A percentile compares a stretch with the other conserved stretches of the same genome.
Conservation (phyloP, 169 alveolate species). For the Perkinsus chesapeaki region DNA sequence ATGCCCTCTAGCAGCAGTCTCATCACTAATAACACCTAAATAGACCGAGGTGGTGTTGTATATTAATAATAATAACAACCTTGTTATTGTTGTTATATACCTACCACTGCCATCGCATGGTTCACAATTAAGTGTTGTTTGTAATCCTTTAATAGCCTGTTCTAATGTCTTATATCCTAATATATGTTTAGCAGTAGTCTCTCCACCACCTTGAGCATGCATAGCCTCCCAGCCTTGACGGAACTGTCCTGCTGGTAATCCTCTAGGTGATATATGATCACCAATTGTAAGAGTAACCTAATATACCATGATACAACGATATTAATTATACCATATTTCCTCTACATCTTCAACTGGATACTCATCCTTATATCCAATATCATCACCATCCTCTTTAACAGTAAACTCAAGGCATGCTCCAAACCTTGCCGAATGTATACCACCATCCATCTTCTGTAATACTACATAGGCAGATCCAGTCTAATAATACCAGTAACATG, state of each 20-base stretch:
- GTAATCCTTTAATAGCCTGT: conserved; percentile 15
- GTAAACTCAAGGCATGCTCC: background rate
- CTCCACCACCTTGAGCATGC: conserved; percentile 10
- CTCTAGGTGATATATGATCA: conserved; percentile 7
- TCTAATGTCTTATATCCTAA: conserved; percentile 16
- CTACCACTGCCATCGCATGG: conserved; percentile 26
- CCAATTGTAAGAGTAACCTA: background rate
- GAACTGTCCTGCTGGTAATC: conserved; percentile 29
- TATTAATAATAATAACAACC: background rate
- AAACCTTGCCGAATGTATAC: background rate
- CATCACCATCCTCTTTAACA: conserved; percentile 27
- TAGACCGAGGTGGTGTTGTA: background rate
- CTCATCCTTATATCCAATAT: conserved; percentile 31
- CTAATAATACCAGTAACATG: background rate
- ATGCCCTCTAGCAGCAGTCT: conserved; percentile 11
- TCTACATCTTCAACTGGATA: conserved; percentile 22
- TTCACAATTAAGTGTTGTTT: conserved; percentile 11
- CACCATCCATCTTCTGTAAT: background rate
- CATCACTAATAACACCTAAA: conserved; percentile 2
- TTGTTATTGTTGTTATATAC: too few species aligned
- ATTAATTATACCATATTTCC: background rate
- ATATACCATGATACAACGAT: background rate
- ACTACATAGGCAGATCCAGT: background rate
- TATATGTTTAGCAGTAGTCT: conserved; percentile 17
- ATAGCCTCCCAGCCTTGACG: background rate